Evolutionary conservation across 2,329 filamentous ascomycete genomes (phyloP).

Genomic region (Cyphellophora europaea): DNA sequence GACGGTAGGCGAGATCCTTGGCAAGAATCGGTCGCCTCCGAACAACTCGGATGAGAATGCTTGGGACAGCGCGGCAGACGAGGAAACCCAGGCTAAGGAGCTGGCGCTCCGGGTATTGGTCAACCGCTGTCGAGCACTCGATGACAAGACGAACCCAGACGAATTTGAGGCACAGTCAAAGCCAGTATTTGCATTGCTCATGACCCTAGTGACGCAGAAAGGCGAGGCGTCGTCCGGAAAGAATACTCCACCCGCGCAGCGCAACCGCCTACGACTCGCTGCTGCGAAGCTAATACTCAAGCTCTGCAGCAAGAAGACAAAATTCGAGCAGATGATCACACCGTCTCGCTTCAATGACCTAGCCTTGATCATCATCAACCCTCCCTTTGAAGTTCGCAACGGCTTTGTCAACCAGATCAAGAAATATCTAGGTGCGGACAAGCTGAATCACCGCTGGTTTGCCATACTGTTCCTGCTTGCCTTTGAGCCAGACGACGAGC

Average conservation of each 20-base stretch:
- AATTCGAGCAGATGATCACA: slow-evolving; percentile 63
- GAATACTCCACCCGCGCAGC: slow-evolving; percentile 69
- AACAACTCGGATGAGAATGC: slow-evolving; percentile 28
- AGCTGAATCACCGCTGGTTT: slow-evolving; percentile 69
- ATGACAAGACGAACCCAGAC: slow-evolving; percentile 38
- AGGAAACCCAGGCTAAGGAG: slow-evolving; percentile 74
- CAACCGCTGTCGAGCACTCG: slow-evolving; percentile 65
- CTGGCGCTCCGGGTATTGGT: slow-evolving; percentile 78
- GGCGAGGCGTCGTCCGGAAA: slow-evolving; percentile 72
- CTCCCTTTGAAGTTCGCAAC: slow-evolving; percentile 61
- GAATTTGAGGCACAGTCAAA: slow-evolving; percentile 43
- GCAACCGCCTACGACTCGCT: slow-evolving; percentile 67
- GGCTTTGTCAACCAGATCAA: slow-evolving; percentile 78
- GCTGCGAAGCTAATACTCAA: slow-evolving; percentile 78
- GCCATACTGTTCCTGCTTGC: slow-evolving; percentile 83
- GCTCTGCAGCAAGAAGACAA: slow-evolving; percentile 64
- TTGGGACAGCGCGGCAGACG: slow-evolving; percentile 66
- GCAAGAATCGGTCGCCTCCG: slow-evolving; percentile 52
- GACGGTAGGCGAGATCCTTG: slow-evolving; percentile 61
- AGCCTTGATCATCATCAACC: slow-evolving; percentile 72
- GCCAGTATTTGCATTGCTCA: slow-evolving; percentile 69
- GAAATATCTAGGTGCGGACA: slow-evolving; percentile 72
- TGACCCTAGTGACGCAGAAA: slow-evolving; percentile 61
- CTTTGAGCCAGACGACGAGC: slow-evolving; percentile 69
- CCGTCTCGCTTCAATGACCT: slow-evolving; percentile 71